Percentiles rank a stretch among this genome's conserved stretches.
Conservation (phyloP, 176 grass and related monocot genomes). For the Hsuehochloa calcarea region DNA sequence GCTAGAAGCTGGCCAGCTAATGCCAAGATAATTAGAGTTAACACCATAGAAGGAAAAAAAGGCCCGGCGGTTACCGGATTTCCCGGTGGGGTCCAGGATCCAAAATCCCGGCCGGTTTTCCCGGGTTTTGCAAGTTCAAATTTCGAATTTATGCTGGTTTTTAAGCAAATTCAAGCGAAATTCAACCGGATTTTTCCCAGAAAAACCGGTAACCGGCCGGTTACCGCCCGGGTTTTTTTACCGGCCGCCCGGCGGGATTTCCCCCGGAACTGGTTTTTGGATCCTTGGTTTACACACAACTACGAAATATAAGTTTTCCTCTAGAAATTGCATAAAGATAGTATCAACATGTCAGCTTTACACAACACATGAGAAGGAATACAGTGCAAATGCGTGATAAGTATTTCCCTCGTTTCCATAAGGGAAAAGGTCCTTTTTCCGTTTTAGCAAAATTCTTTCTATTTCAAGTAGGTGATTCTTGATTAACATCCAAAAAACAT, state of each 20-base stretch:
- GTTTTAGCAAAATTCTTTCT: not conserved
- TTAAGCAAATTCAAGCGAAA: too few relatives aligned
- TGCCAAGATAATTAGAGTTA: constrained; percentile 1
- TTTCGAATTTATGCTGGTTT: too few relatives aligned
- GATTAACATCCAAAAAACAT: not conserved
- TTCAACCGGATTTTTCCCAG: too few relatives aligned
- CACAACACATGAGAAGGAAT: not conserved
- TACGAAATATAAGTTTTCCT: not conserved
- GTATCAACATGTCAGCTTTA: constrained; percentile 5
- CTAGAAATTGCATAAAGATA: not conserved
- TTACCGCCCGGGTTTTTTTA: too few relatives aligned
- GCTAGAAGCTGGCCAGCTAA: not conserved
- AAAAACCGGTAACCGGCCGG: too few relatives aligned
- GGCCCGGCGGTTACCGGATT: too few relatives aligned
- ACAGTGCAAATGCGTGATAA: not conserved
- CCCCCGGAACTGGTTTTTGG: too few relatives aligned
- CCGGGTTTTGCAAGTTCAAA: too few relatives aligned
- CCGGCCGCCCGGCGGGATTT: too few relatives aligned
- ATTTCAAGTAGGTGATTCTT: constrained; percentile 8
- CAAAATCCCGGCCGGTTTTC: too few relatives aligned
- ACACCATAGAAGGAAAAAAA: too few relatives aligned
- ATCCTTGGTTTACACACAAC: not conserved
- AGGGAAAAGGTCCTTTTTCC: not conserved
- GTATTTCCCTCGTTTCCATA: not conserved
- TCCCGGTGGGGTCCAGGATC: too few relatives aligned